A percentile compares a stretch with the other conserved stretches of the same genome.
phyloP scores from a whole-genome alignment of 768 basidiomycete species.

The Macrolepiota fuliginosa region DNA sequence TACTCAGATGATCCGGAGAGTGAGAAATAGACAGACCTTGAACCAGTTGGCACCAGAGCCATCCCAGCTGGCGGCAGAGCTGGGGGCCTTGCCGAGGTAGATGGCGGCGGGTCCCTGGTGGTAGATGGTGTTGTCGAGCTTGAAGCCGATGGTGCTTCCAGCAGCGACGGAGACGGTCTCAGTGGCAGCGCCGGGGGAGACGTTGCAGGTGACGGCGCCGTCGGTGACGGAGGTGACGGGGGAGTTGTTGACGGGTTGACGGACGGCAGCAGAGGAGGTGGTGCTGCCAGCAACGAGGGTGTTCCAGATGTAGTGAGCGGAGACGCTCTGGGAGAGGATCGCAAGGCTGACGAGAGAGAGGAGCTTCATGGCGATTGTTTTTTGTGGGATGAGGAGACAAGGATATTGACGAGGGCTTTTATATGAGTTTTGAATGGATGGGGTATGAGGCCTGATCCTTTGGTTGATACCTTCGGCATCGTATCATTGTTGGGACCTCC shows the following conservation, averaged over 20 bases:
- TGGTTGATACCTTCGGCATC: background rate
- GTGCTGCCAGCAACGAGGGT: slow-evolving; percentile 28
- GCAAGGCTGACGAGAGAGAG: slow-evolving; percentile 21
- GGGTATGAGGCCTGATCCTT: background rate
- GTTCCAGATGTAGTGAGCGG: slow-evolving; percentile 35
- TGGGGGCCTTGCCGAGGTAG: slow-evolving; percentile 47
- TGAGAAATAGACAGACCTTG: slow-evolving; percentile 33
- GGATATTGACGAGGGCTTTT: background rate
- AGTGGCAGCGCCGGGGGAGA: slow-evolving; percentile 29
- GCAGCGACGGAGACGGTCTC: slow-evolving; percentile 36
- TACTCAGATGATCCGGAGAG: slow-evolving; percentile 14
- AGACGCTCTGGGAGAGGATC: slow-evolving; percentile 24
- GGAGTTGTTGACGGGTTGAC: slow-evolving; percentile 30
- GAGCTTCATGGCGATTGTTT: slow-evolving; percentile 24
- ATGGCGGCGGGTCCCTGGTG: slow-evolving; percentile 44
- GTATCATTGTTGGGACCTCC: too few relatives aligned
- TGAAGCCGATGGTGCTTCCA: slow-evolving; percentile 39
- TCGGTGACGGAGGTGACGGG: slow-evolving; percentile 30
- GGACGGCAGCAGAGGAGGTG: slow-evolving; percentile 28
- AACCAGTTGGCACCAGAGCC: slow-evolving; percentile 52
- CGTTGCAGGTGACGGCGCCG: slow-evolving; percentile 34
- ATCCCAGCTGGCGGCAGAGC: slow-evolving; percentile 39
- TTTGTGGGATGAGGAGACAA: background rate
- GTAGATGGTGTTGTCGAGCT: slow-evolving; percentile 38
- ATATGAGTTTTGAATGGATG: background rate